A percentile compares a stretch with the other conserved stretches of the same genome.
Evolutionary conservation across 306 rosid genomes (phyloP).

Genomic region (Coriaria nepalensis): DNA sequence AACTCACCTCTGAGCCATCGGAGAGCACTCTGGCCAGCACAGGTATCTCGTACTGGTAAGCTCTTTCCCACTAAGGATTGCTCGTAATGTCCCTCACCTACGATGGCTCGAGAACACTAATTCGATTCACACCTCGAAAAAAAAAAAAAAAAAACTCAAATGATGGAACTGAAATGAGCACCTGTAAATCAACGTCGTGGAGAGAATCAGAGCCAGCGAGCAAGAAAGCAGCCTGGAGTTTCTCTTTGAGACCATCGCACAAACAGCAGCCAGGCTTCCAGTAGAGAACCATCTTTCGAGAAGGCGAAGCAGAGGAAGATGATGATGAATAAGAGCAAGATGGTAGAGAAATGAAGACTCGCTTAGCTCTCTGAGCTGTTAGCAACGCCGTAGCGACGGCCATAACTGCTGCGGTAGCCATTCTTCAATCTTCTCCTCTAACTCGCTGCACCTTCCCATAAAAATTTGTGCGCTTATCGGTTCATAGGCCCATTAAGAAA

Average conservation of each 20-base stretch:
- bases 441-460: too few species aligned
- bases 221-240: constrained; percentile 69
- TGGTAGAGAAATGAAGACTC: constrained; percentile 29
- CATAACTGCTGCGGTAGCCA: constrained; percentile 22
- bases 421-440: constrained; percentile 3
- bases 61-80: constrained; percentile 73
- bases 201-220: constrained; percentile 59
- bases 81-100: constrained; percentile 77
- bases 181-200: constrained; percentile 54
- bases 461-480: too few species aligned
- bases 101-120: constrained; percentile 8
- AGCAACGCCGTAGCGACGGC: constrained; percentile 17
- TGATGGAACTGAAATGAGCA: background rate
- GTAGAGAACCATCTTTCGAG: constrained; percentile 67
- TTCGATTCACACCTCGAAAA: constrained; percentile 4
- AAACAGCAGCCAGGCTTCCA: constrained; percentile 92
- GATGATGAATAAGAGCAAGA: constrained; percentile 25
- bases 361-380: constrained; percentile 14
- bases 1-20: constrained; percentile 87
- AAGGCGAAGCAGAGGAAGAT: constrained; percentile 19
- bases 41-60: constrained; percentile 86
- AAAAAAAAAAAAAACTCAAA: background rate
- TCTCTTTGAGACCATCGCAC: constrained; percentile 96
- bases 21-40: constrained; percentile 64
- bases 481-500: too few species aligned